Evolutionary conservation across 2,329 filamentous ascomycete species (phyloP).

Genomic region (Aureobasidium sp.): DNA sequence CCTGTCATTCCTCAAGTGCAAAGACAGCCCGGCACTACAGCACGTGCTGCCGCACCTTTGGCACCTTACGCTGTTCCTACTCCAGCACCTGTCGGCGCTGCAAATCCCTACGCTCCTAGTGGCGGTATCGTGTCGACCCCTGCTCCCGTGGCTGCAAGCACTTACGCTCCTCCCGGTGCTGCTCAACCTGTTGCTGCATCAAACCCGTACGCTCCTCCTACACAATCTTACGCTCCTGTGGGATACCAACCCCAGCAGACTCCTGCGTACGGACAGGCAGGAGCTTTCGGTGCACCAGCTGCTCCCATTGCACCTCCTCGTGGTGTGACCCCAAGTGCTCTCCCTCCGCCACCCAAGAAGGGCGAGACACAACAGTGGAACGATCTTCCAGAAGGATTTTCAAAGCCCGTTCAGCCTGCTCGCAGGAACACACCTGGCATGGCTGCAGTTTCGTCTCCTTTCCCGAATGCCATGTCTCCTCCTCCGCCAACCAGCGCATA

Average conservation of each 20-base stretch:
- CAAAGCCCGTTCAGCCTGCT: slow-evolving; percentile 57
- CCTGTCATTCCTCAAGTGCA: slow-evolving; percentile 35
- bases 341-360: slow-evolving; percentile 60
- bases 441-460: slow-evolving; percentile 66
- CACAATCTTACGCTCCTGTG: slow-evolving; percentile 32
- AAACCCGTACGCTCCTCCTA: slow-evolving; percentile 44
- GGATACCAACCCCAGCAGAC: slow-evolving; percentile 46
- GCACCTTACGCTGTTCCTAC: slow-evolving; percentile 32
- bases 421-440: slow-evolving; percentile 66
- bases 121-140: slow-evolving; percentile 19
- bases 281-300: slow-evolving; percentile 27
- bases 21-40: slow-evolving; percentile 33
- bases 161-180: slow-evolving; percentile 23
- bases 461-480: slow-evolving; percentile 53
- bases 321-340: slow-evolving; percentile 53
- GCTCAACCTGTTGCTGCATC: slow-evolving; percentile 35
- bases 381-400: slow-evolving; percentile 76
- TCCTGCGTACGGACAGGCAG: slow-evolving; percentile 11
- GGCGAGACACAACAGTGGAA: slow-evolving; percentile 84
- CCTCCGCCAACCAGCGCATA: slow-evolving; percentile 53
- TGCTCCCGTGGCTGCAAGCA: slow-evolving; percentile 22
- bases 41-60: slow-evolving; percentile 27
- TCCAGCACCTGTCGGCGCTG: slow-evolving; percentile 19
- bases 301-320: slow-evolving; percentile 52
- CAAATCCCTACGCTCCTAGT: slow-evolving; percentile 34